Evolutionary conservation across 73 alveolate species (phyloP), one percentile per base, ranked within the genome.

Genomic region (Paramecium biaurelia): DNA sequence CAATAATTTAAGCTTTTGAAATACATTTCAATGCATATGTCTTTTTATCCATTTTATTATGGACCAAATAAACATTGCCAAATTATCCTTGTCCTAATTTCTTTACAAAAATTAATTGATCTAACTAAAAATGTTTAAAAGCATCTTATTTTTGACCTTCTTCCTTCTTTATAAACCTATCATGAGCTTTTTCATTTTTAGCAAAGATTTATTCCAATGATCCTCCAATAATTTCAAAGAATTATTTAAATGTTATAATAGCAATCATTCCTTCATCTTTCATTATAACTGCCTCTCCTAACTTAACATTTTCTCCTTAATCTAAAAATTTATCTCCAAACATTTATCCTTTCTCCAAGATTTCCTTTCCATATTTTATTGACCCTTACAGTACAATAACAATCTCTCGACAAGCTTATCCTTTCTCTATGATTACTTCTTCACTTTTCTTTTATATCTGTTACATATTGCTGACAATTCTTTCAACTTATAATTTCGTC

Each of bases 11-110:
- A 4, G 68, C 82, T 18, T 93, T 92, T 8, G 92, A 76, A 4
- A 93, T 93, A 28, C 94, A 43, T 92, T 93, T 93, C 5, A 93
- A 67, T 2, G 96, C 96, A 92, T 72, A 93, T 15, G 34, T 32
- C 23, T 67, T 63, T 41, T 92, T 93, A 49, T 93, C 87, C 7
- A 35, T 20, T 79, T 92, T 93, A 57, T 93, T 92, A 14, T 35
- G 35, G 0, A 76, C 96, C 24, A 93, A 67, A 93, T 85, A 92
- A 9, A 93, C 96, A 28, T 41, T 92, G 2, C 96, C 96, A 92
- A 92, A 93, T 85, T 85, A 76, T 18, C 96, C 96, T 74, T 59
- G 24, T 2, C 96, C 96, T 26, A 93, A 63, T 85, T 34, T 20
- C 49, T 41, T 30, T 4, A 89, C 82, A 18, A 26, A 74, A 23